Base-by-base conservation (phyloP, 2,329 filamentous ascomycete species). In the Exophiala mesophila region DNA sequence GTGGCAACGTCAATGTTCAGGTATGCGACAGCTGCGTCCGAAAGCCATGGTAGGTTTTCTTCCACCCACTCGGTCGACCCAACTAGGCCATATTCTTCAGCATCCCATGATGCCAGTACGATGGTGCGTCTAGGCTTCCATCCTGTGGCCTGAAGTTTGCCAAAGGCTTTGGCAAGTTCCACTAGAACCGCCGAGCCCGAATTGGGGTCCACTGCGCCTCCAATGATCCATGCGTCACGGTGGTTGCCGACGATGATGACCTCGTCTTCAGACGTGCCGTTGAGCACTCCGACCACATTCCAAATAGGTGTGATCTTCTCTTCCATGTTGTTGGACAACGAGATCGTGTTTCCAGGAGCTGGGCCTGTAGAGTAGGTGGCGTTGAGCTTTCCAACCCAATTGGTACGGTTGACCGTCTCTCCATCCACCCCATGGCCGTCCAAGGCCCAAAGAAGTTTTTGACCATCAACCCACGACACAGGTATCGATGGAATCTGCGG, bases 61-160 rank as follows among this genome's bases (percentile, higher is more conserved):
- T 73, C 70, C 33, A 72, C 64, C 67, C 68, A 72, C 49, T 73
- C 70, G 1, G 69, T 71, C 16, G 63, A 67, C 31, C 57, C 58
- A 12, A 67, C 48, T 4, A 68, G 56, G 7, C 61, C 63, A 36
- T 58, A 68, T 46, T 68, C 64, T 39, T 62, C 61, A 4, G 54
- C 49, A 21, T 64, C 61, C 61, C 61, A 64, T n/a, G 57, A 60
- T 3, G 54, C 55, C 10, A 63, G 47, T n/a, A 63, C 53, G 39
- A 76, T 73, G 0, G 69, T 76, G 3, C 73, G 63, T 20, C 63
- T 62, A 2, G 73, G 73, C 50, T 72, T 71, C 72, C 73, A 76
- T 2, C 73, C 72, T 4, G 64, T 65, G 18, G 64, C 62, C 4
- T 69, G 53, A 0, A 74, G 62, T 17, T 65, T 65, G 3, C 69